A percentile compares a stretch with the other conserved stretches of the same genome.
These are phyloP conservation scores for Sporothrix pallida DNA, from an alignment of 2,329 filamentous ascomycete species.

Conservation along the genomic window DNA sequence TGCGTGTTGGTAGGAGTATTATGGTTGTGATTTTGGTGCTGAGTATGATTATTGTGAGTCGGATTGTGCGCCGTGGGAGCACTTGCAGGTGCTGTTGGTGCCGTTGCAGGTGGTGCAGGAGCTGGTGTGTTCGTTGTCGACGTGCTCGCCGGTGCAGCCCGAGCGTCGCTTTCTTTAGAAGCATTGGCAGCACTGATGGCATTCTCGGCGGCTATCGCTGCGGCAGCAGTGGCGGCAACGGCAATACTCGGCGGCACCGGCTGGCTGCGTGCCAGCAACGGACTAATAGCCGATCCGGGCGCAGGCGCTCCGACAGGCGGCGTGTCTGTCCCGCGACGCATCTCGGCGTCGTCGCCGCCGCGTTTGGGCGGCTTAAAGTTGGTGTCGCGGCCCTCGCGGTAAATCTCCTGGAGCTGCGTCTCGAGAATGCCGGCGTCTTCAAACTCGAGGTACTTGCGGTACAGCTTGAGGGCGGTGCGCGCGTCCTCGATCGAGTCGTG, in stretches of 20 bases:
- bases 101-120: background rate
- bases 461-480: constrained; percentile 85
- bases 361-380: constrained; percentile 59
- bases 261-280: constrained; percentile 25
- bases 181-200: background rate
- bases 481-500: constrained; percentile 98
- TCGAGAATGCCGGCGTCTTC: constrained; percentile 83
- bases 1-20: background rate
- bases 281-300: constrained; percentile 19
- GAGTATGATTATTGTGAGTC: background rate
- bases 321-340: constrained; percentile 50
- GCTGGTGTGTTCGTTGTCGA: background rate
- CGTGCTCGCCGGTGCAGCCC: background rate
- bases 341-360: constrained; percentile 49
- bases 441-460: constrained; percentile 87
- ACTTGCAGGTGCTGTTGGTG: background rate
- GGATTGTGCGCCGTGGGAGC: background rate
- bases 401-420: constrained; percentile 85
- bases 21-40: background rate
- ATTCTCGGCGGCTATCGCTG: no score
- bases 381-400: constrained; percentile 56
- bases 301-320: constrained; percentile 51
- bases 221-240: background rate
- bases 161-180: background rate
- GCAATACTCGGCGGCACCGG: constrained; percentile 25